phyloP scores from a whole-genome alignment of 106 monocot species.

The Acanthochlamys bracteata region DNA sequence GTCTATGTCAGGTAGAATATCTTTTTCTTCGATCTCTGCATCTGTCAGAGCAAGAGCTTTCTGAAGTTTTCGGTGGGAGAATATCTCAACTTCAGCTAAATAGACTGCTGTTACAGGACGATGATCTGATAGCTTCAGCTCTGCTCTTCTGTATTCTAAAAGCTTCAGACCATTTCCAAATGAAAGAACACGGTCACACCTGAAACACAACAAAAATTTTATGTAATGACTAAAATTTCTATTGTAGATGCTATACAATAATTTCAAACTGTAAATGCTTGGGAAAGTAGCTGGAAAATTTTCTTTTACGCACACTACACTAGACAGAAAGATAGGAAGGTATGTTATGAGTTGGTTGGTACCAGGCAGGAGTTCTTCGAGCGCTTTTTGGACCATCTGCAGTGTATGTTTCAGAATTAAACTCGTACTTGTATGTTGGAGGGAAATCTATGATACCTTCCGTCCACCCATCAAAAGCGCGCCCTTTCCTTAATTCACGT shows the following conservation, averaged over 20 bases:
- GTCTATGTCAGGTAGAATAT: constrained; percentile 26
- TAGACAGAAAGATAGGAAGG: neutral
- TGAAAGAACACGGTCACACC: constrained; percentile 76
- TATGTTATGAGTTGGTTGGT: neutral
- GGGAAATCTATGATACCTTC: constrained; percentile 79
- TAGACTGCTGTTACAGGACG: constrained; percentile 63
- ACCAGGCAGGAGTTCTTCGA: constrained; percentile 94
- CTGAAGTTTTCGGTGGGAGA: constrained; percentile 63
- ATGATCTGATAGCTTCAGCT: constrained; percentile 67
- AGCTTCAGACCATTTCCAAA: constrained; percentile 67
- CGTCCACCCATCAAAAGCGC: constrained; percentile 85
- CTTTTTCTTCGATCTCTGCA: constrained; percentile 56
- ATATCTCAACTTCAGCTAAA: constrained; percentile 68
- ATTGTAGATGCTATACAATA: no score
- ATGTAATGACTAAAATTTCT: neutral
- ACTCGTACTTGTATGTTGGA: constrained; percentile 84
- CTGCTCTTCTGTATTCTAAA: constrained; percentile 42
- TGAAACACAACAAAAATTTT: constrained; percentile 7
- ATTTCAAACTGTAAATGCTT: neutral
- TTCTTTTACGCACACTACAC: neutral
- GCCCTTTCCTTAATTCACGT: constrained; percentile 60
- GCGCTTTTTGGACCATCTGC: constrained; percentile 49
- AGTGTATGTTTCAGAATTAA: constrained; percentile 53
- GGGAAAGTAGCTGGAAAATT: neutral
- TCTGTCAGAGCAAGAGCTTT: constrained; percentile 73